Evolutionary conservation across 2,329 filamentous ascomycete genomes (phyloP).

Genomic region (Fusarium liriodendri): DNA sequence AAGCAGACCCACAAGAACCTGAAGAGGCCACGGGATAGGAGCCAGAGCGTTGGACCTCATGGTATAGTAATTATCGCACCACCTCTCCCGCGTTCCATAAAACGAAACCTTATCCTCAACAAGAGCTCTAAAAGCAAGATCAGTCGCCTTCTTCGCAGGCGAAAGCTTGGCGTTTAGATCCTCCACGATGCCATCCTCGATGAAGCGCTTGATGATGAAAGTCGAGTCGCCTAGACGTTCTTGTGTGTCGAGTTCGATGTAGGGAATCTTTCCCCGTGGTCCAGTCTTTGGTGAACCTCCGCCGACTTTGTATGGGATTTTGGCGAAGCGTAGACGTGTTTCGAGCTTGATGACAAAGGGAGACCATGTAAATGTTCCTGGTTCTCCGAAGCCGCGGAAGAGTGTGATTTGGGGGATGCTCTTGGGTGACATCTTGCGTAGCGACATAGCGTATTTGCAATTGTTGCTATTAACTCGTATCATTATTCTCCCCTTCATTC

Average conservation of each 20-base stretch:
- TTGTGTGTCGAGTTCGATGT: constrained; percentile 53
- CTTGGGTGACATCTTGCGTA: constrained; percentile 4
- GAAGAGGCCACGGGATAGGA: constrained; percentile 63
- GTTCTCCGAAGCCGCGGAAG: constrained; percentile 61
- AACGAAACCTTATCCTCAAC: constrained; percentile 72
- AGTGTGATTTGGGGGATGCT: constrained; percentile 45
- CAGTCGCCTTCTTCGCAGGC: constrained; percentile 54
- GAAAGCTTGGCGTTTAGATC: constrained; percentile 61
- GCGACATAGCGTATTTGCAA: not conserved
- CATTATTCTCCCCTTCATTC: not conserved
- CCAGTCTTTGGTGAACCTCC: constrained; percentile 57
- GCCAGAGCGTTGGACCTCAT: constrained; percentile 66
- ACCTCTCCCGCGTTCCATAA: constrained; percentile 65
- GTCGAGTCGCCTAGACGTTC: constrained; percentile 61
- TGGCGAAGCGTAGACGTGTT: constrained; percentile 66
- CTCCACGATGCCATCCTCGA: constrained; percentile 51
- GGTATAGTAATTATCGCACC: constrained; percentile 68
- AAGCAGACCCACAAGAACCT: constrained; percentile 62
- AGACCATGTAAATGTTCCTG: constrained; percentile 63
- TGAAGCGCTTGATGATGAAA: constrained; percentile 63
- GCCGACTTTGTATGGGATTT: constrained; percentile 58
- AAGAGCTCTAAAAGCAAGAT: constrained; percentile 64
- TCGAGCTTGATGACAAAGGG: constrained; percentile 74
- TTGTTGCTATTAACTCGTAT: not conserved
- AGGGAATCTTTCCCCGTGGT: constrained; percentile 71